Evolutionary conservation across 495 filamentous ascomycete species (phyloP), one percentile per base, ranked within the genome.

Genomic region (Hypoxylon rickii): DNA sequence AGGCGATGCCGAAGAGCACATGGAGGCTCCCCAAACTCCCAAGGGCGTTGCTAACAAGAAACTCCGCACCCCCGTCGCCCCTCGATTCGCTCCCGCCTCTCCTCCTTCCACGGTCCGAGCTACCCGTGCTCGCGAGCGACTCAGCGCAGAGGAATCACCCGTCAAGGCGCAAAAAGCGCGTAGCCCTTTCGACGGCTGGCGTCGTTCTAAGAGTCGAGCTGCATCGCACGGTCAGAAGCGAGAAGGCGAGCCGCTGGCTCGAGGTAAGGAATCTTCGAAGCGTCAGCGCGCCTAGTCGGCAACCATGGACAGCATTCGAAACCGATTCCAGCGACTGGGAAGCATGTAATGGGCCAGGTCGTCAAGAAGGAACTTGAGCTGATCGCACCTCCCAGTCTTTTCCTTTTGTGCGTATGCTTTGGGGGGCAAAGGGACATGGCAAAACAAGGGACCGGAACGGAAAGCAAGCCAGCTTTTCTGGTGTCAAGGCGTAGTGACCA

Each of bases 171-270:
- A 64, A 38, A 83, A 80, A 55, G 39, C 55, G 32, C 70, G 70
- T 10, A 88, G 85, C 61, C 84, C 86, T 0, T 91, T 89, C 57
- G 80, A 83, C 55, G 71, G 72, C 41, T 90, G 86, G 86, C 73
- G 75, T 32, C 79, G 85, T 15, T 80, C 78, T 54, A 89, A 89
- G 76, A 67, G 62, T 31, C 62, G 63, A 20, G 65, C 63, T 44
- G 60, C 31, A 33, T 59, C 38, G 21, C 61, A 17, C 17, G 58
- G 70, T 18, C 73, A 71, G 48, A 83, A 83, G 72, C 75, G 80
- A 55, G 58, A 67, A 18, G 77, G 70, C 3, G 77, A 79, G 5
- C 49, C 61, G 1, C 48, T 79, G 17, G 52, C 66, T 16, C 55
- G 55, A 36, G 55, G 54, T 10, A 53, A 53, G n/a, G 64, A 53